Evolutionary conservation across 2,329 filamentous ascomycete species (phyloP), one percentile per base, ranked within the genome.

Genomic region (Trichophyton rubrum): DNA sequence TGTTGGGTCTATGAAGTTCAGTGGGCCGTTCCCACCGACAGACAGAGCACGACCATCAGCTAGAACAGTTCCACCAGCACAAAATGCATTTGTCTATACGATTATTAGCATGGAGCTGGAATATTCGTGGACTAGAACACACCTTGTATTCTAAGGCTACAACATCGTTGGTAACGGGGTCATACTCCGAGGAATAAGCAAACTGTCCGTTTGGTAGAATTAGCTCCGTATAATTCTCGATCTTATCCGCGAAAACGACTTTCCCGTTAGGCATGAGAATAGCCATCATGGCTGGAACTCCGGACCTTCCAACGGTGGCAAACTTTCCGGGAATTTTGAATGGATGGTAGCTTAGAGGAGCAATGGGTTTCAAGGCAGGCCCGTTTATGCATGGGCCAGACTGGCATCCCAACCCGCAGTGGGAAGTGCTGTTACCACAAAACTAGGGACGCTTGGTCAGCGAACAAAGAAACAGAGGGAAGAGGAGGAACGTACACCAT

Each of bases 251-350:
- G 71, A 85, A 85, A 41, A 82, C 75, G 9, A 84, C 81, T 58
- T 77, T 75, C 24, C 82, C 82, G 66, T 84, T 83, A 13, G 76
- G 79, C 73, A 84, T 75, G 22, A 85, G 74, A 65, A 77, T 80
- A 63, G 82, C 82, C 66, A 84, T 82, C 83, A 85, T 85, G 15
- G 77, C 81, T 45, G 82, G 82, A n/a, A 85, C 82, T 64, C 83
- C 83, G 59, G 80, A 81, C 61, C 78, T 71, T 17, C 81, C 82
- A 60, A 80, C 74, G 40, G 82, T 68, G 1, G 71, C 70, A 65
- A 84, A 78, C 40, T 70, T 70, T 35, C 79, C 79, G 38, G 75
- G 74, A 56, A 76, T 77, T 13, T 73, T 66, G 60, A 59, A 53
- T 15, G 61, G 60, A n/a, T 64, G 60, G 51, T 61, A 33, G 4